Evolutionary conservation across 2,329 filamentous ascomycete genomes (phyloP).

Genomic region (Daldinia sp.): DNA sequence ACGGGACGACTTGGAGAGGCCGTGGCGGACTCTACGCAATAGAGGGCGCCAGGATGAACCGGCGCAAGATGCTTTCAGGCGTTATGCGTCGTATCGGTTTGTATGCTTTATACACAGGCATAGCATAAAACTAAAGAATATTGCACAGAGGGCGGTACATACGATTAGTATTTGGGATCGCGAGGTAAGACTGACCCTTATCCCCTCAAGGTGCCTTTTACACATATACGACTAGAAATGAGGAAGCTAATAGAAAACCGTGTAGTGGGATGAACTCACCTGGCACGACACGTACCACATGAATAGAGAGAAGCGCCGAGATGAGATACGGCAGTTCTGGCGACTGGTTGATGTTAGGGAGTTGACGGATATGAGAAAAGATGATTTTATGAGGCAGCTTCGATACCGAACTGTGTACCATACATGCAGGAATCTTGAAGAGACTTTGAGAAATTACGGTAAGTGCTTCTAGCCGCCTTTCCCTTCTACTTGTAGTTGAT

Average conservation of each 20-base stretch:
- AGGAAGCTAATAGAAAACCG: no score
- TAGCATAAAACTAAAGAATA: constrained; percentile 12
- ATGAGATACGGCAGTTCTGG: constrained; percentile 34
- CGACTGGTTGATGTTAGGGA: neutral
- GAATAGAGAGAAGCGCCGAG: constrained; percentile 17
- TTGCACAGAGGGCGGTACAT: constrained; percentile 25
- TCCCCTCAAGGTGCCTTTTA: no score
- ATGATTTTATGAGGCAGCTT: constrained; percentile 26
- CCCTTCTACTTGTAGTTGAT: neutral
- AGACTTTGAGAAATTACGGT: constrained; percentile 10
- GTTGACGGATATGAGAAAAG: neutral
- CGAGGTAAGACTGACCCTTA: constrained; percentile 31
- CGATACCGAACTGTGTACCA: constrained; percentile 37
- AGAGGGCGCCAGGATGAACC: neutral
- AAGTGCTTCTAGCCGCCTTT: neutral
- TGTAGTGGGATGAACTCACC: constrained; percentile 34
- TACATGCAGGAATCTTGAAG: constrained; percentile 23
- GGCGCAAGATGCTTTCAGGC: no score
- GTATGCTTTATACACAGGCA: constrained; percentile 41
- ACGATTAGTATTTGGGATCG: constrained; percentile 41
- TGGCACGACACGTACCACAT: constrained; percentile 38
- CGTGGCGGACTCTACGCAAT: constrained; percentile 20
- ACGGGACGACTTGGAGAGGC: constrained; percentile 17
- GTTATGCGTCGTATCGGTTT: constrained; percentile 32
- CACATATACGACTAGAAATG: no score